These are phyloP conservation scores for Diplodia corticola DNA, from an alignment of 2,329 filamentous ascomycete genomes.

Conservation along the genomic window DNA sequence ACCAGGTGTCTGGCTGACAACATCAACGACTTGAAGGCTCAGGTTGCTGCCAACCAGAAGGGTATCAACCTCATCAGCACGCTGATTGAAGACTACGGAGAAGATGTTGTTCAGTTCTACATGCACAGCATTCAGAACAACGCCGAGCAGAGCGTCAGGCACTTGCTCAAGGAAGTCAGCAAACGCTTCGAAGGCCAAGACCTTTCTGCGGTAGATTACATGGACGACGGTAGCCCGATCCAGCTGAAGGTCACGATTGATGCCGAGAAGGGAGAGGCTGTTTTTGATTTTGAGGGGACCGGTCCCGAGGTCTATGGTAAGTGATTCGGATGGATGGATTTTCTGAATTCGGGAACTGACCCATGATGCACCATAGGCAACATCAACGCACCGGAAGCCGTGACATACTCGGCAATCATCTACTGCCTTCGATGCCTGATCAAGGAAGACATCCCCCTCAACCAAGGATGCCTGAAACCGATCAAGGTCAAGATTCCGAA, in stretches of 20 bases:
- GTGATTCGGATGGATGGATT: constrained; percentile 10
- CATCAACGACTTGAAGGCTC: constrained; percentile 81
- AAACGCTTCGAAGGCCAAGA: constrained; percentile 67
- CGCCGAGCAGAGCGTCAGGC: constrained; percentile 73
- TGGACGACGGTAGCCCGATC: constrained; percentile 85
- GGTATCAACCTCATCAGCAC: constrained; percentile 75
- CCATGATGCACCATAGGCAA: constrained; percentile 52
- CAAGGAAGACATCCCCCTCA: constrained; percentile 77
- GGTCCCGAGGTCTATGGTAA: constrained; percentile 74
- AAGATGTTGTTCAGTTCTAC: constrained; percentile 76
- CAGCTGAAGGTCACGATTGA: constrained; percentile 74
- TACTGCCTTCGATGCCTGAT: constrained; percentile 83
- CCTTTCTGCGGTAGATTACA: constrained; percentile 75
- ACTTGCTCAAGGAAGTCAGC: constrained; percentile 70
- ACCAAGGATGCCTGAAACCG: constrained; percentile 79
- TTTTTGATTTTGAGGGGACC: constrained; percentile 78
- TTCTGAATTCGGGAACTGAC: background rate
- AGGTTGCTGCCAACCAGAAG: constrained; percentile 83
- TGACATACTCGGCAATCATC: constrained; percentile 82
- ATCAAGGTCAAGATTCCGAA: constrained; percentile 73
- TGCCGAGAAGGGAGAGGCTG: constrained; percentile 69
- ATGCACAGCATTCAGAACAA: constrained; percentile 83
- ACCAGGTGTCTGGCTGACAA: constrained; percentile 81
- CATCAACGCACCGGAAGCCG: constrained; percentile 77
- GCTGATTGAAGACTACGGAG: constrained; percentile 75